phyloP scores from a whole-genome alignment of 345 rosid genomes.

The Eucalyptus marginata region DNA sequence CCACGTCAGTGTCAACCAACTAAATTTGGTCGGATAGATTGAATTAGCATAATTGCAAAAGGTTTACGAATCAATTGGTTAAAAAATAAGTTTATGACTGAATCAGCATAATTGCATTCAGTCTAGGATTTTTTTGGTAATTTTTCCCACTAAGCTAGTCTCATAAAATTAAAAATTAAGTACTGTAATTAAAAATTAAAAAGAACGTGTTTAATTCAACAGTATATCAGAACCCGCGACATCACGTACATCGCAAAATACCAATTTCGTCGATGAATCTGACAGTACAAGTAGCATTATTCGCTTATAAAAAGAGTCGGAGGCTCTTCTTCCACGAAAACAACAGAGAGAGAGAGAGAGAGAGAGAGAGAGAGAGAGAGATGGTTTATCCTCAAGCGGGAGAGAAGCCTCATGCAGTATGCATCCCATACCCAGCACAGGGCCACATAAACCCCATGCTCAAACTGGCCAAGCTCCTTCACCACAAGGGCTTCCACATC shows the following conservation, averaged over 20 bases:
- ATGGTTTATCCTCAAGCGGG: background rate
- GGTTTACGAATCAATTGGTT: too few relatives aligned
- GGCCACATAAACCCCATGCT: slow-evolving; percentile 22
- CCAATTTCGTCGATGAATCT: background rate
- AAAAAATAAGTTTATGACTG: too few relatives aligned
- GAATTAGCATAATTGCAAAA: too few relatives aligned
- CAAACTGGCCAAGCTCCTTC: slow-evolving; percentile 18
- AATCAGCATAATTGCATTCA: too few relatives aligned
- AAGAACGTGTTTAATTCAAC: background rate
- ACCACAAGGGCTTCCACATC: slow-evolving; percentile 14
- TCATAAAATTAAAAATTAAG: too few relatives aligned
- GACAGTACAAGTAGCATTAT: background rate
- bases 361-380: too few relatives aligned
- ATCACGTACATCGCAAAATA: background rate
- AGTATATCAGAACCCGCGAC: background rate
- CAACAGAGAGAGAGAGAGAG: background rate
- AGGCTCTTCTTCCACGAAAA: background rate
- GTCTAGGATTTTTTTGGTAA: too few relatives aligned
- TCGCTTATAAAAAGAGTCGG: background rate
- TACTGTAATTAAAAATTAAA: too few relatives aligned
- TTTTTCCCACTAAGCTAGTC: background rate
- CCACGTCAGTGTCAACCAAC: too few relatives aligned
- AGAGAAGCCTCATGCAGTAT: slow-evolving; percentile 13
- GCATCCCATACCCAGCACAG: slow-evolving; percentile 21
- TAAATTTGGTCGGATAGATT: too few relatives aligned